These are phyloP conservation scores for Inga laurina DNA, from an alignment of 306 rosid species.

Conservation along the genomic window DNA sequence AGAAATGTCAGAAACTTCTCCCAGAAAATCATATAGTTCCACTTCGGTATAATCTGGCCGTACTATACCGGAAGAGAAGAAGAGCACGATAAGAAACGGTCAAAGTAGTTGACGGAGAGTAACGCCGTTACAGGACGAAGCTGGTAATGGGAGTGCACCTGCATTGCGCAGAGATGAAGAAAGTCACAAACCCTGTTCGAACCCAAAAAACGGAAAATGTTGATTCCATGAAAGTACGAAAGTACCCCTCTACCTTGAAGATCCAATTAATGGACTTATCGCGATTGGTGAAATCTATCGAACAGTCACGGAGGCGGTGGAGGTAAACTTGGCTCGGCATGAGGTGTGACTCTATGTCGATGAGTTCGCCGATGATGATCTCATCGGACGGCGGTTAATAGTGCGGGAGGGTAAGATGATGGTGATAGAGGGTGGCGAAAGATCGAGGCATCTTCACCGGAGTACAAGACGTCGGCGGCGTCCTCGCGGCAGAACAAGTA, in stretches of 20 bases:
- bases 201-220: neutral
- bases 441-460: slow-evolving; percentile 3
- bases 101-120: slow-evolving; percentile 73
- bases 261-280: slow-evolving; percentile 77
- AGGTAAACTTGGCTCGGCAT: slow-evolving; percentile 47
- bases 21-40: neutral
- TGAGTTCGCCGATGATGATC: slow-evolving; percentile 13
- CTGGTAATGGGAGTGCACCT: slow-evolving; percentile 54
- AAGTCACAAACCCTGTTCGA: neutral
- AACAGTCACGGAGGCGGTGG: slow-evolving; percentile 44
- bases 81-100: slow-evolving; percentile 67
- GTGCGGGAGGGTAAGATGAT: neutral
- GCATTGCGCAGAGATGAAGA: slow-evolving; percentile 31
- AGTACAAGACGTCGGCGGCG: slow-evolving; percentile 8
- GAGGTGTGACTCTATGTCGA: slow-evolving; percentile 37
- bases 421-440: neutral
- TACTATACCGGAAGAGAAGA: slow-evolving; percentile 52
- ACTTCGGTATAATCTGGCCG: neutral
- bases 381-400: slow-evolving; percentile 23
- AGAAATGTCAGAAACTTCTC: neutral
- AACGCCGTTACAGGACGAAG: slow-evolving; percentile 69
- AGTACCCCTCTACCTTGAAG: slow-evolving; percentile 45
- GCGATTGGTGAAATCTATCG: slow-evolving; percentile 51
- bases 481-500: slow-evolving; percentile 37
- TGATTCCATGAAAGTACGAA: neutral